Base-by-base conservation (phyloP, 2,329 filamentous ascomycete species). In the Pestalotiopsis sp. region DNA sequence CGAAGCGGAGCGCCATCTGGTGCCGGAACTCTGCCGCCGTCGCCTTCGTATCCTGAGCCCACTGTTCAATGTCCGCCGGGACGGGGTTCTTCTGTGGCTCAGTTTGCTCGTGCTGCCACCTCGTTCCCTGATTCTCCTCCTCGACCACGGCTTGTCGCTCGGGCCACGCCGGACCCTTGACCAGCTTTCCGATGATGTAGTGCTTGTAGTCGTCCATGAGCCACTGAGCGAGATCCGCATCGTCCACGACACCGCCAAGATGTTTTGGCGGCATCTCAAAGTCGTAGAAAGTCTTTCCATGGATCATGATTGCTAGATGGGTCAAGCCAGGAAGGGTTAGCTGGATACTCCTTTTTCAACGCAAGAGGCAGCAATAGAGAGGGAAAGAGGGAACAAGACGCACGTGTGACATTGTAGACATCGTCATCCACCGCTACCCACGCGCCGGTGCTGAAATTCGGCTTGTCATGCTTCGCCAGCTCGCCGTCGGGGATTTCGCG, bases 371-470 rank as follows among this genome's bases (percentile, higher is more conserved):
- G 17, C 14, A 9, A 9, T 52, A 5, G 14, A 2, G 9, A 4
- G 31, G 14, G 0, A 49, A 9, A 4, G 14, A 13, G 7, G 12
- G 41, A 11, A 17, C 5, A 31, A 38, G 6, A 68, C 70, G 56
- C 66, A 73, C 72, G 14, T 4, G 68, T 71, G 2, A 70, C 68
- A 23, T 72, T 68, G 11, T 69, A 72, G 14, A 72, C 65, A 2
- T 64, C 49, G 12, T 41, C 67, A 2, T 67, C 57, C 3, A 70
- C 25, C 11, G 49, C 49, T 6, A 70, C 68, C 61, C 66, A 70
- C 17, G 70, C 70, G 2, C 70, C 69, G 2, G 41, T 25, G 11
- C 12, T 13, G n/a, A 23, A 39, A 0, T 38, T 17, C 13, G 68
- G 52, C 17, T 72, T 41, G n/a, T 57, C 36, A n/a, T 70, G 67